phyloP scores from a whole-genome alignment of 2,329 filamentous ascomycete species.

The Calcarisporium arbuscula region DNA sequence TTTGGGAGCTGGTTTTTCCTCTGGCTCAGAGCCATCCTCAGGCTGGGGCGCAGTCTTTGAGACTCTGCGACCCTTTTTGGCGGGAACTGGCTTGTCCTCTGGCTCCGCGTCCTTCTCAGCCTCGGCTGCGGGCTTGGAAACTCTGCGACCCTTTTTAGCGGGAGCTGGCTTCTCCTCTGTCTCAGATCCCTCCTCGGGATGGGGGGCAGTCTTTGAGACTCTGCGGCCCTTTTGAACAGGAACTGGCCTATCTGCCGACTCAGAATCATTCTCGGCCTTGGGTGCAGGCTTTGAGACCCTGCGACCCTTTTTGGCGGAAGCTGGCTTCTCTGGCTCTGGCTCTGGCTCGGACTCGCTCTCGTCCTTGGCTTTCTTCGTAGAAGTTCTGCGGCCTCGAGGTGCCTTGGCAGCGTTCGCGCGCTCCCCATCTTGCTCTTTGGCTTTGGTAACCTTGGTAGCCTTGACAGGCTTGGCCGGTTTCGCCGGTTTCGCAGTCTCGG shows the following conservation, averaged over 20 bases:
- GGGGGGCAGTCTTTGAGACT: slow-evolving; percentile 4
- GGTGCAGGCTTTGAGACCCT: slow-evolving; percentile 2
- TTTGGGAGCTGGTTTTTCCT: slow-evolving; percentile 22
- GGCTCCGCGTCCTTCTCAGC: slow-evolving; percentile 12
- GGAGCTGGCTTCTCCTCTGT: slow-evolving; percentile 9
- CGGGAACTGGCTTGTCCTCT: slow-evolving; percentile 11
- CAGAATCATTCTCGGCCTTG: slow-evolving; percentile 3
- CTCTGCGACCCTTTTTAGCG: slow-evolving; percentile 9
- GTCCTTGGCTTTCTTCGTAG: slow-evolving; percentile 11
- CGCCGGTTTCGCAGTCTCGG: slow-evolving; percentile 15
- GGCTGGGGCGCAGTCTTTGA: no score
- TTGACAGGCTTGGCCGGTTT: slow-evolving; percentile 15
- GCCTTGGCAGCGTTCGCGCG: slow-evolving; percentile 7
- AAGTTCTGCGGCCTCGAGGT: slow-evolving; percentile 3
- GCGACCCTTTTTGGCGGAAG: slow-evolving; percentile 3
- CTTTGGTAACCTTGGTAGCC: slow-evolving; percentile 11
- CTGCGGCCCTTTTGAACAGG: slow-evolving; percentile 6
- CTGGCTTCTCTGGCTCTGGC: slow-evolving; percentile 4
- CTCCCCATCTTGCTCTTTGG: slow-evolving; percentile 15
- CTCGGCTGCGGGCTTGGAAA: slow-evolving; percentile 8
- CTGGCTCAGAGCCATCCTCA: slow-evolving; percentile 13
- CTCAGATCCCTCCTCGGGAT: slow-evolving; percentile 6
- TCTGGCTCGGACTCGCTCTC: slow-evolving; percentile 5
- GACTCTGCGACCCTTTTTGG: slow-evolving; percentile 24
- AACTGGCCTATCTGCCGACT: slow-evolving; percentile 7